phyloP scores from a whole-genome alignment of 1,139 yeast genomes.

The Geotrichum cucujoidarum region DNA sequence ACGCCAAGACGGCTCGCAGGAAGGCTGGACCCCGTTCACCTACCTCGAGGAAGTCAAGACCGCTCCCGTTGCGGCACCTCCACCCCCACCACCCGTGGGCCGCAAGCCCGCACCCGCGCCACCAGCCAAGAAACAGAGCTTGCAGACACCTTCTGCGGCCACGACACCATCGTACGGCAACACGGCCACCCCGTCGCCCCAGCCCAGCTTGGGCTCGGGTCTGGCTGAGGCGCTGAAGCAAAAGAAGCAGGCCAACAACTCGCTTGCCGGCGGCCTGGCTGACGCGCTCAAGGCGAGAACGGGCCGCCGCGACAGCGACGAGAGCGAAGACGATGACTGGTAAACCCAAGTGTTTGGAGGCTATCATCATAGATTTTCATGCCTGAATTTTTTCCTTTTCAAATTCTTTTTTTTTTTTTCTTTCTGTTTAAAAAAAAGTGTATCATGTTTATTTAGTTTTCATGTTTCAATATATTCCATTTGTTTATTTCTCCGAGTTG shows the following conservation, averaged over 20 bases:
- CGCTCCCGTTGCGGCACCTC: slow-evolving; percentile 8
- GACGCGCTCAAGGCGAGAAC: slow-evolving; percentile 84
- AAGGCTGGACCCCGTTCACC: slow-evolving; percentile 97
- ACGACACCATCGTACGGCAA: slow-evolving; percentile 23
- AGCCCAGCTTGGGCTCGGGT: slow-evolving; percentile 50
- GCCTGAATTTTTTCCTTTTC: neutral
- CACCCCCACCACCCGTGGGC: neutral
- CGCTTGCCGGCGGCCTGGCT: slow-evolving; percentile 81
- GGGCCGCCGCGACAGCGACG: slow-evolving; percentile 76
- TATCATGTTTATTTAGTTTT: neutral
- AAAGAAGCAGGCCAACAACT: slow-evolving; percentile 61
- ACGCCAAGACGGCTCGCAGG: slow-evolving; percentile 63
- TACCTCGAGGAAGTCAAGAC: slow-evolving; percentile 61
- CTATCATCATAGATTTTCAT: neutral
- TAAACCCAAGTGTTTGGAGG: slow-evolving; percentile 22
- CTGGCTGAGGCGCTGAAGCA: slow-evolving; percentile 66
- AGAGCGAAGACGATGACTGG: slow-evolving; percentile 56
- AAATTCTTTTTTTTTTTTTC: neutral
- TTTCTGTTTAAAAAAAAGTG: neutral
- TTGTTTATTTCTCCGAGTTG: too few species aligned
- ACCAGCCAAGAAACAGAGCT: slow-evolving; percentile 1
- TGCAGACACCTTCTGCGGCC: slow-evolving; percentile 5
- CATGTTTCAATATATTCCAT: too few species aligned
- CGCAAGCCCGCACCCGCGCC: slow-evolving; percentile 10
- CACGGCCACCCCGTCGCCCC: slow-evolving; percentile 29